These are phyloP conservation scores for Magnolia sinica DNA, from an alignment of 164 flowering plant species.

Conservation along the genomic window DNA sequence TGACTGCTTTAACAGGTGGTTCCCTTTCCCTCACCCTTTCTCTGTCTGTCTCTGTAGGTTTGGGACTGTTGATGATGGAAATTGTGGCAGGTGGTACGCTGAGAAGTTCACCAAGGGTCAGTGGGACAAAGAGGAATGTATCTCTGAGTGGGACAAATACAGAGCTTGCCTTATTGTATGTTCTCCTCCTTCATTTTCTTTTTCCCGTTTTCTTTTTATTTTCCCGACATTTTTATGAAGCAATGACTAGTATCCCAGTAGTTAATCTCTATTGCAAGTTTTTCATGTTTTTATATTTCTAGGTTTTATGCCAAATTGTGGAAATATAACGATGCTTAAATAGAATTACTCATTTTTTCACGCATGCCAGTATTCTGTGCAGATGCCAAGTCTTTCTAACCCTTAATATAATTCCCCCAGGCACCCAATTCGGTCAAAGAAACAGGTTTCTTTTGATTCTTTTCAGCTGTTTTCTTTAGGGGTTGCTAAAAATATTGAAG, in stretches of 20 bases:
- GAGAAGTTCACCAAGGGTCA: conserved; percentile 86
- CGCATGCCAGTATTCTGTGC: too few species aligned
- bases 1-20: conserved; percentile 76
- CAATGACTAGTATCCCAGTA: background rate
- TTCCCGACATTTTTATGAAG: background rate
- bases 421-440: too few species aligned
- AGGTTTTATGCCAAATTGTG: background rate
- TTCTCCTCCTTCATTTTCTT: background rate
- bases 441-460: too few species aligned
- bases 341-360: too few species aligned
- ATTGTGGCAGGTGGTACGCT: conserved; percentile 65
- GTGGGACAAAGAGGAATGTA: conserved; percentile 83
- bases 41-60: background rate
- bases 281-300: background rate
- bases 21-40: background rate
- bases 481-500: too few species aligned
- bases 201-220: too few species aligned
- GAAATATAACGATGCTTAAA: background rate
- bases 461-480: too few species aligned
- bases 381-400: too few species aligned
- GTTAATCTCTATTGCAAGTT: background rate
- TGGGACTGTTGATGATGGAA: background rate
- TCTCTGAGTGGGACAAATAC: conserved; percentile 76
- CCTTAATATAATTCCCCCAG: conserved; percentile 26
- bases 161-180: conserved; percentile 77